A percentile compares a stretch with the other conserved stretches of the same genome.
These are phyloP conservation scores for Gonapodya prolifera DNA, from an alignment of 192 early-diverging fungal species.

Conservation along the genomic window DNA sequence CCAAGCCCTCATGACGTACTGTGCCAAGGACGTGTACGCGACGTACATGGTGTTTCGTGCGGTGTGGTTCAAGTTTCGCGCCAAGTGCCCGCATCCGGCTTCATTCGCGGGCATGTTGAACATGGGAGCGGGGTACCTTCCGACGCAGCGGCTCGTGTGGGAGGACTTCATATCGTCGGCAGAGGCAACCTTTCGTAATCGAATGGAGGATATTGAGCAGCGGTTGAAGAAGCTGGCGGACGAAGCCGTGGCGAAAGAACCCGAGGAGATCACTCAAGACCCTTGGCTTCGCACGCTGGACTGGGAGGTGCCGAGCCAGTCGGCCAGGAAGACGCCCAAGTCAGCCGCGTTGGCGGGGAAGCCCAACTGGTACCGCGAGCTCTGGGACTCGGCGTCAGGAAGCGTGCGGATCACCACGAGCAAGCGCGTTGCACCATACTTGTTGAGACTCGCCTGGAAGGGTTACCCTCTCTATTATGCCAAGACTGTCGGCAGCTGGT, in stretches of 20 bases:
- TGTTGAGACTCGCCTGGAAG: constrained; percentile 73
- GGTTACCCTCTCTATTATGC: constrained; percentile 67
- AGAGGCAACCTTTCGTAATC: constrained; percentile 37
- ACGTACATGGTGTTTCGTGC: constrained; percentile 60
- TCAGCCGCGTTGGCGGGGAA: constrained; percentile 11
- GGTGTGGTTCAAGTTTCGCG: constrained; percentile 54
- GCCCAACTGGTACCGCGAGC: constrained; percentile 72
- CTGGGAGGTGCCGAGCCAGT: constrained; percentile 40
- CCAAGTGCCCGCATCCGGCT: constrained; percentile 85
- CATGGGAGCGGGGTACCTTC: constrained; percentile 76
- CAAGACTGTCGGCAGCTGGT: constrained; percentile 55
- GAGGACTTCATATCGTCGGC: constrained; percentile 46
- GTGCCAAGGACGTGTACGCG: constrained; percentile 69
- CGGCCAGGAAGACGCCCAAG: constrained; percentile 17
- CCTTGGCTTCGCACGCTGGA: constrained; percentile 75
- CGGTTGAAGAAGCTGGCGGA: constrained; percentile 28
- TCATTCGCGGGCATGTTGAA: constrained; percentile 83
- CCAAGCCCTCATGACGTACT: constrained; percentile 59
- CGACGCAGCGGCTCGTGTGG: constrained; percentile 66
- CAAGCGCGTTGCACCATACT: constrained; percentile 61
- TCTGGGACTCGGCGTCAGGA: constrained; percentile 46
- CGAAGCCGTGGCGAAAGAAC: constrained; percentile 27
- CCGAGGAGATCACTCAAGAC: constrained; percentile 32
- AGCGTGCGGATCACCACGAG: constrained; percentile 54
- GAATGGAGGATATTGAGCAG: constrained; percentile 31